Conservation (phyloP, 1,284 basidiomycete genomes). For the Microbotryum intermedium region DNA sequence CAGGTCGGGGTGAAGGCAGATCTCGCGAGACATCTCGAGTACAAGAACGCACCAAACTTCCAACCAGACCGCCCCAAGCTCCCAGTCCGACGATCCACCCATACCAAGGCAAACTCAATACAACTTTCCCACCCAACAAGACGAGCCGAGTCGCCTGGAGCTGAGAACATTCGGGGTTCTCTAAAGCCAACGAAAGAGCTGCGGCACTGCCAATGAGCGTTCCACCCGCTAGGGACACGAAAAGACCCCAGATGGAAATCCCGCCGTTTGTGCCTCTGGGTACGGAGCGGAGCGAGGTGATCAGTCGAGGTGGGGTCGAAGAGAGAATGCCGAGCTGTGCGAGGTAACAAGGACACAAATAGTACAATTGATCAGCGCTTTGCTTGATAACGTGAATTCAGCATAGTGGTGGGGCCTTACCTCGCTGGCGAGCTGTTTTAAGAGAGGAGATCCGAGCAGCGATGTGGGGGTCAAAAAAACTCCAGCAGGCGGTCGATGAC, state of each 20-base stretch:
- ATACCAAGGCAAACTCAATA: constrained; percentile 36
- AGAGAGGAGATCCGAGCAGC: background rate
- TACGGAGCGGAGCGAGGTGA: constrained; percentile 62
- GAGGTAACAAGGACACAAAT: constrained; percentile 35
- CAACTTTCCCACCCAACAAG: constrained; percentile 29
- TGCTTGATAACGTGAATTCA: too few relatives aligned
- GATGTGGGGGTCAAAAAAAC: constrained; percentile 13
- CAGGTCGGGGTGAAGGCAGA: background rate
- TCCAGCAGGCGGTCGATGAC: background rate
- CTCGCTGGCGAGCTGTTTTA: constrained; percentile 23
- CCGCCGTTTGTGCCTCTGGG: constrained; percentile 90
- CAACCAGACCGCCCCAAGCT: constrained; percentile 56
- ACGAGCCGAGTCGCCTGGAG: background rate
- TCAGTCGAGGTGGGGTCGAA: constrained; percentile 55
- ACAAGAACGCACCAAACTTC: constrained; percentile 55
- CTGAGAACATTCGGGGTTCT: constrained; percentile 50
- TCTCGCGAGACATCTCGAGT: background rate
- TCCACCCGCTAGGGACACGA: constrained; percentile 66
- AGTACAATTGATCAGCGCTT: background rate
- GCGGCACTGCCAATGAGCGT: constrained; percentile 57
- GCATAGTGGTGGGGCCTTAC: background rate
- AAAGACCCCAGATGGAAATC: constrained; percentile 63
- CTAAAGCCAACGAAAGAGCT: constrained; percentile 52
- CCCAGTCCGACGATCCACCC: constrained; percentile 52
- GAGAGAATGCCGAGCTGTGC: constrained; percentile 66